Evolutionary conservation across 768 basidiomycete species (phyloP).

Genomic region (Peribolospora baueri): DNA sequence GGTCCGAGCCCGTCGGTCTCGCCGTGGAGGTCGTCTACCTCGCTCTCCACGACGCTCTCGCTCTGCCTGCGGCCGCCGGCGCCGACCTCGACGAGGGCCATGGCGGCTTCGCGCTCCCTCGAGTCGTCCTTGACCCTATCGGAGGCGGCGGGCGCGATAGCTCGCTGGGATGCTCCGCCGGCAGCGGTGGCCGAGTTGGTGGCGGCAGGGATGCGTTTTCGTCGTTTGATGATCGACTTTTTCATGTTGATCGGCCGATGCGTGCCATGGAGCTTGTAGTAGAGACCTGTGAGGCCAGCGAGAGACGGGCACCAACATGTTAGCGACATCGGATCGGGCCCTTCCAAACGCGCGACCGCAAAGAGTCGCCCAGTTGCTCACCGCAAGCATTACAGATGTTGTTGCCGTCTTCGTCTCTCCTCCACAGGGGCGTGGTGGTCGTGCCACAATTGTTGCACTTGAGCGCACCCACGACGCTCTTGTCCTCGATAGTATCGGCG

Average conservation of each 20-base stretch:
- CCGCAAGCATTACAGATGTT: slow-evolving; percentile 28
- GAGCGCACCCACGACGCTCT: slow-evolving; percentile 9
- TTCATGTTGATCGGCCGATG: slow-evolving; percentile 97
- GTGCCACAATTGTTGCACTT: slow-evolving; percentile 15
- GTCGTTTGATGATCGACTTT: slow-evolving; percentile 92
- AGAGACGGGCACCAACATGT: not conserved
- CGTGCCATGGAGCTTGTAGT: slow-evolving; percentile 92
- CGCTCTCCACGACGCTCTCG: too few species aligned
- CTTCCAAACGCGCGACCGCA: not conserved
- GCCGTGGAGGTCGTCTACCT: too few species aligned
- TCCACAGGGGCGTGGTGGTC: slow-evolving; percentile 25
- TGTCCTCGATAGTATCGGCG: not conserved
- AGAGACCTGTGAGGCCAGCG: slow-evolving; percentile 40
- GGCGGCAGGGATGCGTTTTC: slow-evolving; percentile 88
- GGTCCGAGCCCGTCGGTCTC: too few species aligned
- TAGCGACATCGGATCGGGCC: not conserved
- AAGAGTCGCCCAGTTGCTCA: slow-evolving; percentile 10
- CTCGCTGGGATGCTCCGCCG: too few species aligned
- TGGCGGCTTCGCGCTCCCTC: too few species aligned
- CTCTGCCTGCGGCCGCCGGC: too few species aligned
- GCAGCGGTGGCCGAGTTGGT: slow-evolving; percentile 8
- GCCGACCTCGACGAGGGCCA: too few species aligned
- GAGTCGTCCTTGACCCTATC: too few species aligned
- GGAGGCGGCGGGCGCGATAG: too few species aligned
- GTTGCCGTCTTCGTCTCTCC: slow-evolving; percentile 25